Conservation (phyloP, 441 rosid species). For the Melianthus villosus region DNA sequence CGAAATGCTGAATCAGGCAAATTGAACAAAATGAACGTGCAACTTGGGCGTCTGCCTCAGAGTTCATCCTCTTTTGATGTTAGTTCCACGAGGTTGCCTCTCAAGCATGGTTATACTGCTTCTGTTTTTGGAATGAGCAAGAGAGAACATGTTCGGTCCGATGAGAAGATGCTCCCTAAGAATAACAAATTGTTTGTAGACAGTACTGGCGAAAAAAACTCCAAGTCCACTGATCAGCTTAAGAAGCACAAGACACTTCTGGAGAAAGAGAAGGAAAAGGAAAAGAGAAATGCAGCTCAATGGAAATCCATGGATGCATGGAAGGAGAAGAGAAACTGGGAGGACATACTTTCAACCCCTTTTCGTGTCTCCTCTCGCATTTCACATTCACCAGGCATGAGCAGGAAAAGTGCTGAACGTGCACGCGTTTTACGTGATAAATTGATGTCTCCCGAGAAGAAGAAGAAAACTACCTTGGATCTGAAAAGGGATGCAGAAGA, state of each 20-base stretch:
- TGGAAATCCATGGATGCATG: constrained; percentile 68
- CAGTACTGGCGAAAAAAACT: constrained; percentile 20
- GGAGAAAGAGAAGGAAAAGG: constrained; percentile 43
- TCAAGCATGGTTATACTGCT: constrained; percentile 18
- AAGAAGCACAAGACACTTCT: constrained; percentile 23
- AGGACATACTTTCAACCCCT: constrained; percentile 59
- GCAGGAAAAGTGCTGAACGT: constrained; percentile 63
- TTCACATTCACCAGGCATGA: constrained; percentile 51
- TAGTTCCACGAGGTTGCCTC: constrained; percentile 18
- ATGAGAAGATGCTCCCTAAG: constrained; percentile 23
- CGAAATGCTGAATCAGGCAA: constrained; percentile 20
- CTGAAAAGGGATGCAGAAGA: constrained; percentile 64
- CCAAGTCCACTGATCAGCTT: constrained; percentile 27
- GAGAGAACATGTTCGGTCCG: constrained; percentile 28
- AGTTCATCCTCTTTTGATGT: constrained; percentile 15
- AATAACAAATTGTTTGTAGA: constrained; percentile 29
- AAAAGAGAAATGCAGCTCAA: constrained; percentile 27
- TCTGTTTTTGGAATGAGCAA: constrained; percentile 27
- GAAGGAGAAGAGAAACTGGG: constrained; percentile 79
- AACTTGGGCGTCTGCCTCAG: constrained; percentile 18
- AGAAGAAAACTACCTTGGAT: constrained; percentile 58
- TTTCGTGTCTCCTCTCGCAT: constrained; percentile 43
- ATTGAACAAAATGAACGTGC: constrained; percentile 21
- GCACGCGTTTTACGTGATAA: constrained; percentile 52
- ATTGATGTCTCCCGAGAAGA: constrained; percentile 68